Base-by-base conservation (phyloP, 2,329 filamentous ascomycete genomes). In the Myotisia sp. region DNA sequence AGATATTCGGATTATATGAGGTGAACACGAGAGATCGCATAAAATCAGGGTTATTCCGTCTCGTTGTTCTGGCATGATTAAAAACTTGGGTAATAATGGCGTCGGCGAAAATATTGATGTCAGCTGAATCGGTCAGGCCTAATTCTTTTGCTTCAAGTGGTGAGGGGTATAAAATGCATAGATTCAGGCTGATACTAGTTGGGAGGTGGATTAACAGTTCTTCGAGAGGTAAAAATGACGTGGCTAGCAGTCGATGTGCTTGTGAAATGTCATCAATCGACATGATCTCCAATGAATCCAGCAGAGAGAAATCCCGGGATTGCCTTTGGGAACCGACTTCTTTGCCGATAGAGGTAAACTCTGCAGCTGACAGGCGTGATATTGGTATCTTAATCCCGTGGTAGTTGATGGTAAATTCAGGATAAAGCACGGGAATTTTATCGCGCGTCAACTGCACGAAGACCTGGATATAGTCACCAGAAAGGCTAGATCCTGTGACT, bases 391-490 rank as follows among this genome's bases (percentile, higher is more conserved):
- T 78, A 29, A 93, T 70, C 3, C 76, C 78, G 36, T 77, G 74
- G 44, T 83, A 76, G 26, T 71, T 64, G 41, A 92, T 72, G 6
- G 78, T 81, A 77, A 87, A 94, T 38, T 70, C 69, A 4, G 86
- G 86, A 70, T 83, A 92, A 17, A 95, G 65, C 1, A 98, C 80
- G 0, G 87, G 85, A 0, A 92, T 63, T 1, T 79, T 78, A 52
- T 98, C 90, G 40, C 75, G 78, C 1, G 87, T 95, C 45, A 93
- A 71, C 51, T 98, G 90, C 16, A 95, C 81, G 50, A 85, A 92
- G 5, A 98, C 62, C 37, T 86, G 75, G 16, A 93, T 76, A 55
- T 95, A 95, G 49, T 95, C 82, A n/a, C 90, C 90, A 2, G 84
- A 92, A 36, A 98, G 59, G 59, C 87, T 95, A 6, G 87, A 95